phyloP scores from a whole-genome alignment of 2,329 filamentous ascomycete genomes.

The Fusarium metavorans region DNA sequence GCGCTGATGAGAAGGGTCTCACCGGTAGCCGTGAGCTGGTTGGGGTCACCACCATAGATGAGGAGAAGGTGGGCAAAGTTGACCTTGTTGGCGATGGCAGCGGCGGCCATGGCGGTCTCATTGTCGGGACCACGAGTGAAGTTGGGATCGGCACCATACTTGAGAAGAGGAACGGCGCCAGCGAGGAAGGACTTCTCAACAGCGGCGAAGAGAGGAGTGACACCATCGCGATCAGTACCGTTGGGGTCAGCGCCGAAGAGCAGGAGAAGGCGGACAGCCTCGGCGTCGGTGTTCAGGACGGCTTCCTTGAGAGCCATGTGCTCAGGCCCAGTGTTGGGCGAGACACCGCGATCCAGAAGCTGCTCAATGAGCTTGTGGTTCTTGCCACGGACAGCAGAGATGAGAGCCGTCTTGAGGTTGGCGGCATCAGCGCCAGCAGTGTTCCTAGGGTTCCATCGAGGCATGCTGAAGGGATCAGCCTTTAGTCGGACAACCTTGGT shows the following conservation, averaged over 20 bases:
- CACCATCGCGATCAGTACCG: slow-evolving; percentile 58
- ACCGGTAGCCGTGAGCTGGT: slow-evolving; percentile 65
- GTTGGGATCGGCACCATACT: slow-evolving; percentile 73
- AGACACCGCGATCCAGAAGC: slow-evolving; percentile 68
- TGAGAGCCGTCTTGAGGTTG: slow-evolving; percentile 60
- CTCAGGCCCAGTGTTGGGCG: slow-evolving; percentile 61
- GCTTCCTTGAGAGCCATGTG: slow-evolving; percentile 65
- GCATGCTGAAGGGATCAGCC: slow-evolving; percentile 63
- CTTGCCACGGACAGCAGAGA: slow-evolving; percentile 66
- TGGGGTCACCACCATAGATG: slow-evolving; percentile 70
- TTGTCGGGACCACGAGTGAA: slow-evolving; percentile 60
- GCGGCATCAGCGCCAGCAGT: slow-evolving; percentile 56
- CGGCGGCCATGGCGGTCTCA: slow-evolving; percentile 67
- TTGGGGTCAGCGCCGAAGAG: slow-evolving; percentile 71
- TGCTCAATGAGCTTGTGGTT: slow-evolving; percentile 70
- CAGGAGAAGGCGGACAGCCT: slow-evolving; percentile 67
- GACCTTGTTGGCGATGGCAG: slow-evolving; percentile 64
- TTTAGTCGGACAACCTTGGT: slow-evolving; percentile 60
- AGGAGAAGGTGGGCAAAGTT: slow-evolving; percentile 70
- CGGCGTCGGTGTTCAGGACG: slow-evolving; percentile 62
- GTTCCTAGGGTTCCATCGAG: slow-evolving; percentile 63
- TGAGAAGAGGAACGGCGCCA: slow-evolving; percentile 69
- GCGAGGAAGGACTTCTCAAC: slow-evolving; percentile 67
- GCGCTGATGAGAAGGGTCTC: slow-evolving; percentile 70
- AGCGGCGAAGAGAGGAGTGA: slow-evolving; percentile 64